Evolutionary conservation across 169 alveolate species (phyloP), one percentile per base, ranked within the genome.

Genomic region (Cryptosporidium meleagridis): DNA sequence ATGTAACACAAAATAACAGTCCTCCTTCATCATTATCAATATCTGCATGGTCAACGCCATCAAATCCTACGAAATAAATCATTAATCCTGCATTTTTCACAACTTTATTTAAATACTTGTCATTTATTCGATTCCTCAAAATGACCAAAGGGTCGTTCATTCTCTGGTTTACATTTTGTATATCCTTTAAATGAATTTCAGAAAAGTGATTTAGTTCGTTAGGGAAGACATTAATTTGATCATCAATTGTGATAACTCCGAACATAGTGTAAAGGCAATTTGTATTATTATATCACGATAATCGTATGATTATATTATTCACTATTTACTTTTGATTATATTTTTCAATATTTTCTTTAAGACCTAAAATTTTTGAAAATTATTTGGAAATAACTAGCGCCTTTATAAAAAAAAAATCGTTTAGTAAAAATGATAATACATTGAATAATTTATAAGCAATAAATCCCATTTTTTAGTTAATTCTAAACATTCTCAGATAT

Each of bases 1-100:
- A 80, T 21, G 89, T 31, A 21, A 65, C 68, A 37, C 44, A 37
- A 65, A 44, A 80, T 12, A 62, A 16, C 9, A 80, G n/a, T 4
- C 69, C 73, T 39, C 89, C 87, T 31, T 65, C 65, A 65, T 33
- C 65, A 65, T 33, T 23, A 45, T 80, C 89, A 2, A 80, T 80
- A 4, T 62, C 89, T 21, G 89, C 89, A 80, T 80, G 75, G 7
- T 29, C 89, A 48, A 80, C 68, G 12, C 39, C 8, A 10, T 80
- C 89, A 41, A 80, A 80, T 4, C 75, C 89, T 3, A 80, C 45
- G 23, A 80, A 65, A 39, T 52, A 33, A 12, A 67, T 39, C 45
- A 80, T 65, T 29, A 80, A 80, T 16, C 89, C 89, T 3, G 68
- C 89, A 80, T 80, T 80, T 26, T 80, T 80, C 3, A 80, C 69